Base-by-base conservation (phyloP, 2,329 filamentous ascomycete genomes). In the Cladophialophora chaetospira region DNA sequence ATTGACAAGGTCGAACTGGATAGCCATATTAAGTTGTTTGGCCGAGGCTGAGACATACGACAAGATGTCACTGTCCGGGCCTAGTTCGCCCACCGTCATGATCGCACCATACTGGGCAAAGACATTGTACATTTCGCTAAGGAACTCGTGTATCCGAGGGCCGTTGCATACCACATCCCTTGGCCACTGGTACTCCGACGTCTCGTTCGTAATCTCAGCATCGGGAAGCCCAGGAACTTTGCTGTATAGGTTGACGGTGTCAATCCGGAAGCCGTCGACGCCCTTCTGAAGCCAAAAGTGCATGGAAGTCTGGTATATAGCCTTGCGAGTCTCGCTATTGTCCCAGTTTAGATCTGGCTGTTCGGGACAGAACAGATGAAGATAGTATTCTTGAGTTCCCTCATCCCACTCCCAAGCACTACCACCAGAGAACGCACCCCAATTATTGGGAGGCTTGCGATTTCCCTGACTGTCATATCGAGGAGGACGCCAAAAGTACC, bases 271-370 rank as follows among this genome's bases (percentile, higher is more conserved):
- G 3, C 87, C 87, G 49, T 87, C 83, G 0, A 88, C 85, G 2
- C 89, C 89, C 28, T 83, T 82, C 45, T 88, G 76, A 0, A 94
- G 80, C 90, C 90, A 94, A 69, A 92, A 94, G 25, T 82, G 80
- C 81, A 92, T 88, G 2, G 87, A 79, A 11, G 81, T n/a, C n/a
- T n/a, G 79, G 69, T 91, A 88, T 4, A 92, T 84, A 2, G 88
- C 89, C 40, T 82, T 74, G 10, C 88, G 81, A 0, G 87, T 82
- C 5, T 81, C 82, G 0, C 79, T 77, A 55, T 87, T 88, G 67
- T 92, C 88, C 88, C 89, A 94, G 72, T 94, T 94, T n/a, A 94
- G 77, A 65, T 94, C 90, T 0, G 90, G 89, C 69, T 93, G 89
- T 63, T 88, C 84, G 3, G 80, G 81, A 4, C 86, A 84, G 70